Evolutionary conservation across 2,329 filamentous ascomycete genomes (phyloP).

Genomic region (Botrytis porri): DNA sequence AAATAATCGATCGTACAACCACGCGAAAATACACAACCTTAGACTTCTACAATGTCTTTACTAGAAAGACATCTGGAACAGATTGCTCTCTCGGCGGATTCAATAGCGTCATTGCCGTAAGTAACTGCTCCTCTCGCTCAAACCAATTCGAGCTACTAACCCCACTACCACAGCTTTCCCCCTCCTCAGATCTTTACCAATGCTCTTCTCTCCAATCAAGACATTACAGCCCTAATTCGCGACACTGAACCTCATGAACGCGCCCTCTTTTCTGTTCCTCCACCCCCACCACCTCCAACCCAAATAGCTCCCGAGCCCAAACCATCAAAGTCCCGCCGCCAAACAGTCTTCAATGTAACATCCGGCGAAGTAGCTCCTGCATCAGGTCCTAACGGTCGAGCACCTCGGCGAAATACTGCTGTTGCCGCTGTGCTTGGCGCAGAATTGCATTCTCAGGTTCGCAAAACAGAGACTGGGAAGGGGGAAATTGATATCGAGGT

Average conservation of each 20-base stretch:
- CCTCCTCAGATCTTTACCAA: slow-evolving; percentile 94
- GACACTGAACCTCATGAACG: slow-evolving; percentile 94
- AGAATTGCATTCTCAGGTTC: slow-evolving; percentile 79
- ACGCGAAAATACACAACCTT: background rate
- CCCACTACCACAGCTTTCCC: slow-evolving; percentile 63
- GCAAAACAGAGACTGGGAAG: slow-evolving; percentile 49
- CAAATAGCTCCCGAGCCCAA: slow-evolving; percentile 46
- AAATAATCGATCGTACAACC: background rate
- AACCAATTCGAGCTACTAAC: slow-evolving; percentile 7
- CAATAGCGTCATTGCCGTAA: slow-evolving; percentile 72
- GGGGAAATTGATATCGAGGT: slow-evolving; percentile 85
- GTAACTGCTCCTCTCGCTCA: slow-evolving; percentile 31
- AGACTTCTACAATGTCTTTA: slow-evolving; percentile 56
- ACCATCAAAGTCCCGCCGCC: slow-evolving; percentile 45
- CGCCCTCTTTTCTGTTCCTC: slow-evolving; percentile 87
- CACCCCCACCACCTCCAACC: slow-evolving; percentile 46
- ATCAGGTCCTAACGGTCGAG: slow-evolving; percentile 46
- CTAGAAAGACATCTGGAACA: slow-evolving; percentile 72
- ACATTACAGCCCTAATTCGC: slow-evolving; percentile 91
- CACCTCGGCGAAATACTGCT: slow-evolving; percentile 70
- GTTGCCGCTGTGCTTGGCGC: slow-evolving; percentile 86
- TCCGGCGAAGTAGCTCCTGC: slow-evolving; percentile 57
- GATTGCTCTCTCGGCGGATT: slow-evolving; percentile 71
- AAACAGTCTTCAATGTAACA: slow-evolving; percentile 65
- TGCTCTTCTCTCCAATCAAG: slow-evolving; percentile 79